Percentiles rank a stretch among this genome's conserved stretches.
These are phyloP conservation scores for Ogataea pilisensis DNA, from an alignment of 805 yeast species.

Conservation along the genomic window DNA sequence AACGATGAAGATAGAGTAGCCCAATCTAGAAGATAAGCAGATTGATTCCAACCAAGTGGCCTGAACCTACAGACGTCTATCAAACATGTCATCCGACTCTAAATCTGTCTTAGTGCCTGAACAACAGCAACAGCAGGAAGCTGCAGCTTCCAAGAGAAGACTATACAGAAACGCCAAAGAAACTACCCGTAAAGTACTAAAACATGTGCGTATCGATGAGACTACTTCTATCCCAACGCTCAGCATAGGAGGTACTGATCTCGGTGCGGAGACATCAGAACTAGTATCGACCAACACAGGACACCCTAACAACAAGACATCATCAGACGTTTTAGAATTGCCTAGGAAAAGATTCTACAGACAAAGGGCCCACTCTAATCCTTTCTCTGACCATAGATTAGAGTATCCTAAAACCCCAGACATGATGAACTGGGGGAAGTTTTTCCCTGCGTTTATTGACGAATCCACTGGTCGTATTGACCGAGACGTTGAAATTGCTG, in stretches of 20 bases:
- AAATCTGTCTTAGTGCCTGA: neutral
- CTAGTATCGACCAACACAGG: too few relatives aligned
- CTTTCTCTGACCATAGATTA: slow-evolving; percentile 90
- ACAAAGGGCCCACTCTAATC: slow-evolving; percentile 97
- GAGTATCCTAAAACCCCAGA: slow-evolving; percentile 83
- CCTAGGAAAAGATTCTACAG: slow-evolving; percentile 88
- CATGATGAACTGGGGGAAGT: slow-evolving; percentile 80
- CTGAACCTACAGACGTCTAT: too few relatives aligned
- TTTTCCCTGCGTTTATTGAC: slow-evolving; percentile 62
- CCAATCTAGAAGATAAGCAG: too few relatives aligned
- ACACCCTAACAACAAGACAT: too few relatives aligned
- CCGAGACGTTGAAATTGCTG: slow-evolving; percentile 78
- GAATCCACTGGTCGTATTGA: slow-evolving; percentile 36
- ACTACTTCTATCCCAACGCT: slow-evolving; percentile 10
- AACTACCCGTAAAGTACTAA: slow-evolving; percentile 39
- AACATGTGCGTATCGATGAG: slow-evolving; percentile 43
- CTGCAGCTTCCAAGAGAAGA: slow-evolving; percentile 36
- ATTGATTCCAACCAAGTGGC: too few relatives aligned
- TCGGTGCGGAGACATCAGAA: too few relatives aligned
- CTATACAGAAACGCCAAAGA: slow-evolving; percentile 47
- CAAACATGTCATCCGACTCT: neutral
- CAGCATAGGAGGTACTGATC: slow-evolving; percentile 16
- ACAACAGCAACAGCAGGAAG: slow-evolving; percentile 3
- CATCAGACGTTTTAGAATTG: slow-evolving; percentile 29
- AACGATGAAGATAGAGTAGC: too few relatives aligned